Percentiles rank a stretch among this genome's conserved stretches.
These are phyloP conservation scores for Pseudisothecium myosuroides DNA, from an alignment of 225 moss, liverwort and hornwort species.

Conservation along the genomic window DNA sequence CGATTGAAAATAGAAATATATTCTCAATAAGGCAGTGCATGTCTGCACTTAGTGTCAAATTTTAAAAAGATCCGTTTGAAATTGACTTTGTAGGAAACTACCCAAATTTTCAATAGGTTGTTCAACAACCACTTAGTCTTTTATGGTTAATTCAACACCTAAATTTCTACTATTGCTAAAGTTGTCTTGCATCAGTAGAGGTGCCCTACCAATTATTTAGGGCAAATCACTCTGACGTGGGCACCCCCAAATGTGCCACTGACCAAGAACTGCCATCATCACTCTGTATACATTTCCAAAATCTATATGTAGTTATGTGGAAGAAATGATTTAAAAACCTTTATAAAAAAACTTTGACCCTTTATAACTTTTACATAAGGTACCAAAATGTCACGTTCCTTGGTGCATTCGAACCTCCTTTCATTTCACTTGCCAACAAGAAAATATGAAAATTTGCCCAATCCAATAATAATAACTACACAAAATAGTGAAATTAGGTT, in stretches of 20 bases:
- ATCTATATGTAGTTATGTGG: no score
- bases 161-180: not conserved
- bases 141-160: not conserved
- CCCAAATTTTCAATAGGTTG: not conserved
- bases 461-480: not conserved
- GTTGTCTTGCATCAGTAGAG: not conserved
- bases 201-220: no score
- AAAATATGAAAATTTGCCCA: not conserved
- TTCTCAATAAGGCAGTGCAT: no score
- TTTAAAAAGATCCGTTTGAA: not conserved
- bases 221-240: not conserved
- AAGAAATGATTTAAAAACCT: not conserved
- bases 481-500: no score
- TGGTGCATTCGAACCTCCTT: not conserved
- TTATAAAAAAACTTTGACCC: not conserved
- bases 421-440: not conserved
- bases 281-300: rapidly evolving
- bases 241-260: not conserved
- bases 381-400: not conserved
- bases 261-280: rapidly evolving
- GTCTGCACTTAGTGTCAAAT: not conserved
- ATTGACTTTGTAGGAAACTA: not conserved
- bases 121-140: not conserved
- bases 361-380: rapidly evolving
- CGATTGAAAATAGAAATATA: not conserved